phyloP scores from a whole-genome alignment of 495 filamentous ascomycete genomes.

The Penicillium samsonianum region DNA sequence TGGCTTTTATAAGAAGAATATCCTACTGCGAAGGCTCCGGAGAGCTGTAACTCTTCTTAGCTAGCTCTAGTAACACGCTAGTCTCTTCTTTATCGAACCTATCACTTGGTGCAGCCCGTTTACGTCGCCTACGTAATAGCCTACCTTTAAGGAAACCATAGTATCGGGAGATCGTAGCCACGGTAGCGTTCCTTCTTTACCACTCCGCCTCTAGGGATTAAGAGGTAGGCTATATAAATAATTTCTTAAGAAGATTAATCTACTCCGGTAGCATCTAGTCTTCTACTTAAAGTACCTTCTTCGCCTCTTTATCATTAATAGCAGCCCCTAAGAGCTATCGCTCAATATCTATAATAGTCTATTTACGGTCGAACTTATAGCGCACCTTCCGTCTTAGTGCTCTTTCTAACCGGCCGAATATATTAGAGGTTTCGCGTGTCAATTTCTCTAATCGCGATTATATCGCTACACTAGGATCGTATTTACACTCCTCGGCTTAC shows the following conservation, averaged over 20 bases:
- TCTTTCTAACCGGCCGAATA: constrained; percentile 19
- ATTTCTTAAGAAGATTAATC: constrained; percentile 29
- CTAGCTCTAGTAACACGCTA: constrained; percentile 16
- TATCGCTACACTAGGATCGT: constrained; percentile 9
- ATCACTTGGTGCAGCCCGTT: constrained; percentile 17
- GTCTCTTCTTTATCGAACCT: constrained; percentile 13
- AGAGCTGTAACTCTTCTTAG: constrained; percentile 18
- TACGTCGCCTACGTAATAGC: constrained; percentile 24
- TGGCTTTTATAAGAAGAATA: constrained; percentile 17
- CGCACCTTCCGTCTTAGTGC: constrained; percentile 16
- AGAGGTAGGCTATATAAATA: constrained; percentile 33
- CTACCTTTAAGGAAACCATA: constrained; percentile 25
- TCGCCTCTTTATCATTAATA: constrained; percentile 25
- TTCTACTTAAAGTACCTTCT: constrained; percentile 23
- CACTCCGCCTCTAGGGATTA: constrained; percentile 32
- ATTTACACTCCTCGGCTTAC: constrained; percentile 11
- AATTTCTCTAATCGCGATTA: constrained; percentile 15
- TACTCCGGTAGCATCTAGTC: constrained; percentile 26
- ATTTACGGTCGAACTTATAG: constrained; percentile 25
- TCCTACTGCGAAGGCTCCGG: constrained; percentile 13
- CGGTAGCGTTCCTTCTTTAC: constrained; percentile 25
- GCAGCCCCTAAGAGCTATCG: constrained; percentile 24
- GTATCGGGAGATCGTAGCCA: constrained; percentile 23
- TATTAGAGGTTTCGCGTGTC: constrained; percentile 21
- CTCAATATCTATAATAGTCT: constrained; percentile 28